Percentiles rank a stretch among this genome's conserved stretches.
Conservation (phyloP, 495 filamentous ascomycete species). For the Trichoderma reesei region DNA sequence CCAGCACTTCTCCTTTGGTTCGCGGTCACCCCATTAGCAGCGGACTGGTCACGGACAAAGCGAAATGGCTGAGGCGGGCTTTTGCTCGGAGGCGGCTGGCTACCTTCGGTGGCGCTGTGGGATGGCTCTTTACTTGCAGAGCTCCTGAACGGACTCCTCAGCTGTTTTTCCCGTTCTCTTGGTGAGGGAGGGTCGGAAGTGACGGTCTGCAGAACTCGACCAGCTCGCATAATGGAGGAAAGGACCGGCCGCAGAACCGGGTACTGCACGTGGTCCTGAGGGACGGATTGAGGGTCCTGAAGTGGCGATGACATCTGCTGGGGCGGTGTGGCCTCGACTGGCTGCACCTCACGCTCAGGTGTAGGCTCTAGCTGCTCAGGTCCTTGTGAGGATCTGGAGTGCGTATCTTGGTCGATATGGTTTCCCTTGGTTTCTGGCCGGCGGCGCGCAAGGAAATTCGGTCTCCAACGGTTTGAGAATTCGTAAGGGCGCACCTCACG, state of each 20-base stretch:
- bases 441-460: neutral
- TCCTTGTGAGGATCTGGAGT: conserved; percentile 19
- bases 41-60: neutral
- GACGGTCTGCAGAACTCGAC: conserved; percentile 40
- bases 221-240: conserved; percentile 43
- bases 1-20: neutral
- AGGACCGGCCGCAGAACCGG: conserved; percentile 29
- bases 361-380: conserved; percentile 18
- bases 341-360: neutral
- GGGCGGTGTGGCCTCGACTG: conserved; percentile 8
- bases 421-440: conserved; percentile 7
- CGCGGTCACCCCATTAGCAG: neutral
- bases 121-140: conserved; percentile 19
- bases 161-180: conserved; percentile 29
- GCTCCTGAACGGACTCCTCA: conserved; percentile 45
- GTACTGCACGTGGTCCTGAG: conserved; percentile 10
- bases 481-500: neutral
- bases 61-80: neutral
- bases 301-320: conserved; percentile 9
- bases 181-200: conserved; percentile 44
- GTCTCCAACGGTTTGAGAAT: neutral
- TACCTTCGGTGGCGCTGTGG: conserved; percentile 16
- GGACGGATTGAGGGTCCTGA: conserved; percentile 1
- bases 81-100: neutral
- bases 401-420: conserved; percentile 9